These are phyloP conservation scores for Jamesozyma spencerorum DNA, from an alignment of 805 yeast species.

Conservation along the genomic window DNA sequence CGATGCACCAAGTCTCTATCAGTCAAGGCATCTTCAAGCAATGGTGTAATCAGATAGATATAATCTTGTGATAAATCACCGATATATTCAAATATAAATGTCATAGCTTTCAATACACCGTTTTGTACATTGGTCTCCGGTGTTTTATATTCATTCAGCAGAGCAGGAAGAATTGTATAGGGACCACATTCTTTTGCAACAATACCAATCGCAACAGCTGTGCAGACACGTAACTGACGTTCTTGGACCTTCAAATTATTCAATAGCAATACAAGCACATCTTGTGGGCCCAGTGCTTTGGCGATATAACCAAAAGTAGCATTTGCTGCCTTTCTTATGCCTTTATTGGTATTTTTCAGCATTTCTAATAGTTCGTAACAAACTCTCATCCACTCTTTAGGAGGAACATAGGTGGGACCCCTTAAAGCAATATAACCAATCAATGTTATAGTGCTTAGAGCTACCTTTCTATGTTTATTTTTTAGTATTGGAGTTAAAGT, in stretches of 20 bases:
- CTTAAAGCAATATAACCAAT: constrained; percentile 75
- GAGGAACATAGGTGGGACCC: constrained; percentile 74
- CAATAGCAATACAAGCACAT: constrained; percentile 73
- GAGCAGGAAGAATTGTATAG: constrained; percentile 84
- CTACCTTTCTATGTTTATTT: constrained; percentile 85
- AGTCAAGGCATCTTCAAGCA: constrained; percentile 80
- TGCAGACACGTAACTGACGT: constrained; percentile 90
- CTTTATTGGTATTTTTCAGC: constrained; percentile 69
- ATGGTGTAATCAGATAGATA: constrained; percentile 66
- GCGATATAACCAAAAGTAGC: constrained; percentile 87
- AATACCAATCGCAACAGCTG: constrained; percentile 96
- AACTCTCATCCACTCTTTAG: constrained; percentile 95
- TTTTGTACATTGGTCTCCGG: constrained; percentile 92
- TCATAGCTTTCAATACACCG: constrained; percentile 83
- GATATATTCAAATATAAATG: constrained; percentile 87
- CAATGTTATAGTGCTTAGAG: constrained; percentile 66
- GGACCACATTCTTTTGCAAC: constrained; percentile 92
- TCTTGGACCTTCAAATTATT: constrained; percentile 87
- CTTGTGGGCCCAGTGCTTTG: constrained; percentile 90
- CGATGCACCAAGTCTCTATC: constrained; percentile 89
- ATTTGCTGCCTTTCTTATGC: constrained; percentile 77
- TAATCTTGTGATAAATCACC: constrained; percentile 76
- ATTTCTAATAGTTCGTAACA: constrained; percentile 85
- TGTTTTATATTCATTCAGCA: constrained; percentile 89
- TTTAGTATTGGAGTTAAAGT: constrained; percentile 84